phyloP scores from a whole-genome alignment of 2,329 filamentous ascomycete species.

The Hortaea werneckii region DNA sequence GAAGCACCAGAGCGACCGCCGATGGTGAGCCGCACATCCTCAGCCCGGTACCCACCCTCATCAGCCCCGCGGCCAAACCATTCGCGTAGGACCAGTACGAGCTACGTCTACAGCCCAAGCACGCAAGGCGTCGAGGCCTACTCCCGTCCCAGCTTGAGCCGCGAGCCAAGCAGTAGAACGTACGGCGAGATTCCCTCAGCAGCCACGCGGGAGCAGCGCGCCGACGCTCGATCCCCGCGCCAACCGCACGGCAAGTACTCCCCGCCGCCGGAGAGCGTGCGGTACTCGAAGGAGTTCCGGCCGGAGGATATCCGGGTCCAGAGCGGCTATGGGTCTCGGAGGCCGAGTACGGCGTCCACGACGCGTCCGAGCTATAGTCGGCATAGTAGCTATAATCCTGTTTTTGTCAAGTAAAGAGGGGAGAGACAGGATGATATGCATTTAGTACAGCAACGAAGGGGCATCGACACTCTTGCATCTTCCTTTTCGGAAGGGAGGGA shows the following conservation, averaged over 20 bases:
- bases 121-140: constrained; percentile 12
- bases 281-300: constrained; percentile 21
- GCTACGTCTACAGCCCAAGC: constrained; percentile 15
- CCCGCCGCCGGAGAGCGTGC: constrained; percentile 19
- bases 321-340: constrained; percentile 11
- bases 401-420: constrained; percentile 1
- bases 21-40: constrained; percentile 7
- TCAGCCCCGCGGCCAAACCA: constrained; percentile 9
- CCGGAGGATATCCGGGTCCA: constrained; percentile 29
- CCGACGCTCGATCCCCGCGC: constrained; percentile 13
- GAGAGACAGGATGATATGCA: too few relatives aligned
- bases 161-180: constrained; percentile 7
- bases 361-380: not conserved
- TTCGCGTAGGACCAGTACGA: constrained; percentile 15
- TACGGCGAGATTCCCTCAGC: constrained; percentile 5
- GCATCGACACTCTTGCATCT: too few relatives aligned
- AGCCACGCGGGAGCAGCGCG: not conserved
- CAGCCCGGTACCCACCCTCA: constrained; percentile 13
- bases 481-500: too few relatives aligned
- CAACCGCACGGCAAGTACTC: constrained; percentile 25
- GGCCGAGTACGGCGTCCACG: not conserved
- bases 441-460: too few relatives aligned
- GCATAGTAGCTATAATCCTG: not conserved
- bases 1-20: too few relatives aligned
- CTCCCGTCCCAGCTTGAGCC: constrained; percentile 7